Evolutionary conservation across 106 monocot genomes (phyloP), one percentile per base, ranked within the genome.

Genomic region (Narthecium ossifragum): DNA sequence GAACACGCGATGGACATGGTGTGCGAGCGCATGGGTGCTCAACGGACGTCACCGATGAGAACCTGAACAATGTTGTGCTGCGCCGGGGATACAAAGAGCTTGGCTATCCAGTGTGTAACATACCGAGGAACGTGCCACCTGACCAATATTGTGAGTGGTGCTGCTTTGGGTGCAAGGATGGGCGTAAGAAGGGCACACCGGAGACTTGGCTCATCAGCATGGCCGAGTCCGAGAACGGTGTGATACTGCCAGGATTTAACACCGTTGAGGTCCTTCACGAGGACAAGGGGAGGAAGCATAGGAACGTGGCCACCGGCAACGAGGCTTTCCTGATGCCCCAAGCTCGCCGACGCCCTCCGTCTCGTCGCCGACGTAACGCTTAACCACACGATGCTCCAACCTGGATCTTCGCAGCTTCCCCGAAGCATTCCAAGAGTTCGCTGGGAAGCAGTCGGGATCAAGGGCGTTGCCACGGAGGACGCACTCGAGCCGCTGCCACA

Each of bases 71-170:
- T 29, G 52, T 48, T 0, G 83, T 66, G 8, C 66, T 92, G 17
- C 64, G 86, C 1, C 6, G 43, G 7, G 91, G 91, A 6, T 86
- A 86, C 65, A 0, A n/a, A 2, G 69, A 74, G 59, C 65, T 92
- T n/a, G 86, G 86, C 8, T 80, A 80, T 27, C 64, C 60, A 0
- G 86, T 86, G 11, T 11, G 43, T 3, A 53, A 62, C 65, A 63
- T 86, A 9, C 72, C 83, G 33, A 38, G 76, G 18, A 92, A 92
- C 28, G 50, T 80, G 1, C 64, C 74, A 33, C 32, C 29, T 9
- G 74, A 80, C 56, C 91, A 92, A 51, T 23, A 75, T 72, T 92
- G 91, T 53, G 91, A 86, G 10, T 78, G 91, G 83, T 92, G 86
- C 49, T 65, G 74, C 55, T 80, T 86, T 20, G 91, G 91, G 0